These are phyloP conservation scores for Trametes polyzona DNA, from an alignment of 1,284 basidiomycete genomes.

Conservation along the genomic window DNA sequence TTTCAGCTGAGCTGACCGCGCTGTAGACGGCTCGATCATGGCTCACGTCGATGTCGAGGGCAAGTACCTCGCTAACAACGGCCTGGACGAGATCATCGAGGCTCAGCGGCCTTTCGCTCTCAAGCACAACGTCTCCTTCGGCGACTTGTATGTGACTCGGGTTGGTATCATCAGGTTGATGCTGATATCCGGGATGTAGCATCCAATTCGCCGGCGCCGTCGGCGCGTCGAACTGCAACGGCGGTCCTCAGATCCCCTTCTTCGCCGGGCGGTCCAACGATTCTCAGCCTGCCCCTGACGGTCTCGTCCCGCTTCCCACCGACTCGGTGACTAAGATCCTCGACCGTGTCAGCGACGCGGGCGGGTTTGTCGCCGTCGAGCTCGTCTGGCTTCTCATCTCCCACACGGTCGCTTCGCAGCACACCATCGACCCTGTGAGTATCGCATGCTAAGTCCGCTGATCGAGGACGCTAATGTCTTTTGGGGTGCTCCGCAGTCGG, in stretches of 20 bases:
- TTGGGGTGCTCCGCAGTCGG: background rate
- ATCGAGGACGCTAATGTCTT: too few species aligned
- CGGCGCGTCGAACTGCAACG: conserved; percentile 35
- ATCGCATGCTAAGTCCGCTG: background rate
- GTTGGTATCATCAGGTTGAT: too few species aligned
- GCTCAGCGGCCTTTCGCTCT: conserved; percentile 31
- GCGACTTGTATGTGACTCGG: conserved; percentile 32
- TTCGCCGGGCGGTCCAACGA: conserved; percentile 30
- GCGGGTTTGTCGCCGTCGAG: conserved; percentile 33
- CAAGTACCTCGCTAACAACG: conserved; percentile 31
- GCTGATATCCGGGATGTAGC: conserved; percentile 13
- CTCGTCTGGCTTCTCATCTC: conserved; percentile 34
- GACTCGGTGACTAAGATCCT: conserved; percentile 35
- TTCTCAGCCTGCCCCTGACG: conserved; percentile 31
- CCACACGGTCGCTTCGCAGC: conserved; percentile 33
- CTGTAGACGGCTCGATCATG: conserved; percentile 33
- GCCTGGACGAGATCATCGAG: conserved; percentile 36
- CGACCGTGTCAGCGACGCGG: conserved; percentile 31
- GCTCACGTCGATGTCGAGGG: conserved; percentile 32
- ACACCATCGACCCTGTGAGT: conserved; percentile 28
- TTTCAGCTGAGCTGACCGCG: background rate
- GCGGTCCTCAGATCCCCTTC: conserved; percentile 34
- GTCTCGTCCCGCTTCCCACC: conserved; percentile 33
- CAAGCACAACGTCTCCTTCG: conserved; percentile 34
- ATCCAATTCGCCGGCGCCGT: conserved; percentile 38